Evolutionary conservation across 2,329 filamentous ascomycete genomes (phyloP), one percentile per base, ranked within the genome.

Genomic region (Exophiala bonariae): DNA sequence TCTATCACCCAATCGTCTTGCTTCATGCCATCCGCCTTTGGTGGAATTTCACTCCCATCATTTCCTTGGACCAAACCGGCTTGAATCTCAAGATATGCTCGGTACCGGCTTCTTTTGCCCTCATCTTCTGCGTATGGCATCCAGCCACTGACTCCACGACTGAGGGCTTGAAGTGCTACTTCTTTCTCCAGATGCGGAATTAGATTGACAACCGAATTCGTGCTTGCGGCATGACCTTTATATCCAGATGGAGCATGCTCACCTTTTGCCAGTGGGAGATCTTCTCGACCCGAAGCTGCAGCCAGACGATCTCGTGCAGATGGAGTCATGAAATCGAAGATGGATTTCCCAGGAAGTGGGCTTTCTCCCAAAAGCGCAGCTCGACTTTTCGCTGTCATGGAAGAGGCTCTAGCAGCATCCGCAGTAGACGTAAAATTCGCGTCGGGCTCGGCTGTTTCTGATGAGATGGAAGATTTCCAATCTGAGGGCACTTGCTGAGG

Each of bases 251-350:
- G 87, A 2, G 75, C 74, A 20, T 86, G 75, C 68, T 96, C 88
- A 42, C 87, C 83, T 1, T 84, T 73, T 0, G 86, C 93, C 6
- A 82, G 81, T 0, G 93, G 93, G 2, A 99, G 78, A 61, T 92
- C 81, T 2, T 69, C 69, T 47, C 83, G 89, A 1, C 91, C 91
- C 2, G 89, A 89, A 1, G 83, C 83, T 9, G 81, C 77, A 3
- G 79, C 89, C 35, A 99, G 78, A 19, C 85, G 82, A 41, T 92
- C 85, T 52, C 93, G 83, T 3, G 87, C 82, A 26, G 86, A 79
- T 0, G 88, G 77, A 0, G 87, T 87, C 56, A 99, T 78, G 66
- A 87, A 99, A 68, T 97, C 91, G 65, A 97, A 99, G 2, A 99
- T 84, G 0, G 93, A 97, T 70, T 97, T 96, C 1, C 89, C 89